phyloP scores from a whole-genome alignment of 23 red algal species.

The Pyropia haitanensis region DNA sequence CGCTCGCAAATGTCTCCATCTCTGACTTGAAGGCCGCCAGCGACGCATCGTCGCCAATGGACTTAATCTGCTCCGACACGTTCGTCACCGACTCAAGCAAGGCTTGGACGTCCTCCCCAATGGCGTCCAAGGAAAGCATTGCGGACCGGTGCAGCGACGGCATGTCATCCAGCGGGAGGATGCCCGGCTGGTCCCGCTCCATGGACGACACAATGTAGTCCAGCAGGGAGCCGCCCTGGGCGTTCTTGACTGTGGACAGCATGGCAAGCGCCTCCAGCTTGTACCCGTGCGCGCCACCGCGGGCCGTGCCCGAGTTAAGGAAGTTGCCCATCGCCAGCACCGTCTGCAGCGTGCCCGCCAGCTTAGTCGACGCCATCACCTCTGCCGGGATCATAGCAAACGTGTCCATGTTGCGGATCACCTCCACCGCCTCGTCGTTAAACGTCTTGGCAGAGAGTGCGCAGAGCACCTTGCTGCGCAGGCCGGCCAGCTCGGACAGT shows the following conservation, averaged over 20 bases:
- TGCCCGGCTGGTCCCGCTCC: conserved; percentile 28
- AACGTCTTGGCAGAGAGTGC: conserved; percentile 77
- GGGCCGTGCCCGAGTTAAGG: conserved; percentile 84
- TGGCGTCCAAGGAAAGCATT: conserved; percentile 80
- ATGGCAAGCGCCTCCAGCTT: conserved; percentile 85
- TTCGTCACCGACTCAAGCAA: conserved; percentile 68
- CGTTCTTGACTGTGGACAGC: conserved; percentile 69
- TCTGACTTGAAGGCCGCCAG: conserved; percentile 70
- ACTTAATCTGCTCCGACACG: conserved; percentile 64
- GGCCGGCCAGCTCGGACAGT: conserved; percentile 49
- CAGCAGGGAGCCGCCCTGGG: conserved; percentile 61
- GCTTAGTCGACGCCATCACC: conserved; percentile 51
- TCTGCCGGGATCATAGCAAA: conserved; percentile 87
- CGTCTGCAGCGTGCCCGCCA: conserved; percentile 54
- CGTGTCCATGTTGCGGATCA: conserved; percentile 87
- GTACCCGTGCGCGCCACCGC: conserved; percentile 85
- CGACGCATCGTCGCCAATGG: conserved; percentile 61
- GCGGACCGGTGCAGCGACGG: conserved; percentile 49
- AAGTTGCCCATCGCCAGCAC: conserved; percentile 89
- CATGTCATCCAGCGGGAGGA: conserved; percentile 84
- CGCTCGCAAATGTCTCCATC: conserved; percentile 71
- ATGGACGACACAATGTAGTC: conserved; percentile 60
- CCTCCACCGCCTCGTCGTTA: conserved; percentile 82
- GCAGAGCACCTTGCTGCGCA: conserved; percentile 73
- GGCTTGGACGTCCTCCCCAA: conserved; percentile 61